Evolutionary conservation across 2,329 filamentous ascomycete species (phyloP), one percentile per base, ranked within the genome.

Genomic region (Fonsecaea pugnacius): DNA sequence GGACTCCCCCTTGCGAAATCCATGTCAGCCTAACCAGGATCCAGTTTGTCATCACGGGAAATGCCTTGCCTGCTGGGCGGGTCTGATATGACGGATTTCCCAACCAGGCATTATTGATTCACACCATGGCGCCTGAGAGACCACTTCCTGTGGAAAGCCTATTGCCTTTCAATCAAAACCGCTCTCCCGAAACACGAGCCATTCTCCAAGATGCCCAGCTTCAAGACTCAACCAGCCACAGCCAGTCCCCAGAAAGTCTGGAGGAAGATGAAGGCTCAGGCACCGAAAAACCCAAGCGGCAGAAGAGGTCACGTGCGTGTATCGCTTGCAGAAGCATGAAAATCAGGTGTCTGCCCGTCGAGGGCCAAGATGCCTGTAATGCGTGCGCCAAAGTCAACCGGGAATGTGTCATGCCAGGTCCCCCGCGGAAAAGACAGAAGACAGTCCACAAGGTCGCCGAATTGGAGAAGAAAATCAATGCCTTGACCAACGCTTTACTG

Each of bases 371-470:
- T 10, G 67, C 88, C 2, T 92, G 89, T 75, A 86, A 84, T 73
- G 85, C 92, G 65, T 96, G 92, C 75, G 85, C 85, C 56, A 96
- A 96, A 78, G 90, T 91, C 2, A 87, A 87, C n/a, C 83, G 92
- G 30, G 82, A 82, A 67, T 96, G 92, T 73, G 79, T 93, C 46
- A 88, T 92, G 68, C 96, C 91, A 0, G 86, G 87, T 68, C 91
- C 86, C 1, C 86, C 82, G 7, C 78, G 91, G 40, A 96, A 96
- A 78, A 84, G 92, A 50, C 91, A 94, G 80, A 96, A 93, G 82
- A 96, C 96, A 81, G 92, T 91, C 58, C 92, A 96, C 75, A 93
- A 87, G 58, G 92, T 96, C 16, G 89, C 91, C 10, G 92, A 96
- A 80, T 82, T 96, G 56, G 92, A 96, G 80, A 91, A 89, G 82